These are phyloP conservation scores for Populus tomentosa DNA, from an alignment of 441 rosid species.

Conservation along the genomic window DNA sequence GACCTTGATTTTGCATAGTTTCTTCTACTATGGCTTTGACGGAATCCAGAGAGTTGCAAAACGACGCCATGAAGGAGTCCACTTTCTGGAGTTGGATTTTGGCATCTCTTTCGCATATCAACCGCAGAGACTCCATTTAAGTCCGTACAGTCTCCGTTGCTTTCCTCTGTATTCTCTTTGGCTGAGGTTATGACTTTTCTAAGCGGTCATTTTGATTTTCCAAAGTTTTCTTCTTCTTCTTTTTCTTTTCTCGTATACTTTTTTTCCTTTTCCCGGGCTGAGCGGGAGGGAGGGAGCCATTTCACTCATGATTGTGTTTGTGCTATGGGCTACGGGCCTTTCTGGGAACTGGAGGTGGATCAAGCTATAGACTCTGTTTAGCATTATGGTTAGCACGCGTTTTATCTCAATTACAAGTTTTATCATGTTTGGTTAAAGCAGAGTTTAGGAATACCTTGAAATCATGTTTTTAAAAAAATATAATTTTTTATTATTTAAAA, in stretches of 20 bases:
- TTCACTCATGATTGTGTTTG: neutral
- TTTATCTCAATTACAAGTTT: too few species aligned
- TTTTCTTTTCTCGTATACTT: neutral
- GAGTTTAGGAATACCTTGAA: too few species aligned
- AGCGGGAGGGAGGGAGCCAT: neutral
- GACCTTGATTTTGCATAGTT: conserved; percentile 54
- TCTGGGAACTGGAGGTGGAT: neutral
- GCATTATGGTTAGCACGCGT: too few species aligned
- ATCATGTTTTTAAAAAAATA: too few species aligned
- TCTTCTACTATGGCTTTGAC: conserved; percentile 40
- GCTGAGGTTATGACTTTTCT: neutral
- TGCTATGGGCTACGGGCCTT: neutral
- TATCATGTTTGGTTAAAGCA: too few species aligned
- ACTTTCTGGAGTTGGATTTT: conserved; percentile 31
- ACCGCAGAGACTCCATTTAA: conserved; percentile 55
- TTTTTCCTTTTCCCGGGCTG: neutral
- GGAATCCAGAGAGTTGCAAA: conserved; percentile 39
- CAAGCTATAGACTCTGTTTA: neutral
- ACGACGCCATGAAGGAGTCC: conserved; percentile 50
- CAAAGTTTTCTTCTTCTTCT: neutral
- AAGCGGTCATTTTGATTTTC: neutral
- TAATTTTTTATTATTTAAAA: too few species aligned
- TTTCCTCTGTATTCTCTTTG: conserved; percentile 25
- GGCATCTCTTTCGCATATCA: conserved; percentile 40
- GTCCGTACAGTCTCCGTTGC: conserved; percentile 25